phyloP scores from a whole-genome alignment of 306 rosid species.

The Elaeagnus macrophylla region DNA sequence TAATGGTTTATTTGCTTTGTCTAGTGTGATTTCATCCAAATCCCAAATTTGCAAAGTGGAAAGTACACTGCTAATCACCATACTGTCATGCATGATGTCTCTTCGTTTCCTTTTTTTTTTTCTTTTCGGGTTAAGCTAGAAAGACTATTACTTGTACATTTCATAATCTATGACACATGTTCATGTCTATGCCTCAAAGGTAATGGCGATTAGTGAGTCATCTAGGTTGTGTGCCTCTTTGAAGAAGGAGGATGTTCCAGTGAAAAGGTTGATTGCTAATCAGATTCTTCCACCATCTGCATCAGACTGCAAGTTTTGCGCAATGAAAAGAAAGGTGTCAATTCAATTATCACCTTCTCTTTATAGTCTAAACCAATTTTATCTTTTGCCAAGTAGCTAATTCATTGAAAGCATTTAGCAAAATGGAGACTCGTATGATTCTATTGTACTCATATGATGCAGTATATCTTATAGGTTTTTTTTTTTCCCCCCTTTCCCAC shows the following conservation, averaged over 20 bases:
- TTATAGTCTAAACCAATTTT: neutral
- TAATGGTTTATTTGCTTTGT: neutral
- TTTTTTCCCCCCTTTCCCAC: too few relatives aligned
- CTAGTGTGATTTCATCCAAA: neutral
- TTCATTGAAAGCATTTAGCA: too few relatives aligned
- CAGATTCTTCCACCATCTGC: conserved; percentile 86
- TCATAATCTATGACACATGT: conserved; percentile 1
- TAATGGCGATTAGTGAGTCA: conserved; percentile 90
- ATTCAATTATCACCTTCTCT: conserved; percentile 3
- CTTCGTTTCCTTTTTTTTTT: neutral
- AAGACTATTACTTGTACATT: neutral
- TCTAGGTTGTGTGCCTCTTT: conserved; percentile 83
- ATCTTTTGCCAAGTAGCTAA: neutral
- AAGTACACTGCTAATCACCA: neutral
- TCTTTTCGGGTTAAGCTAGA: neutral
- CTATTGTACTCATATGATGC: too few relatives aligned
- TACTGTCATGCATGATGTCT: neutral
- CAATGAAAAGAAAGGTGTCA: conserved; percentile 81
- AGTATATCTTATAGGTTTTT: too few relatives aligned
- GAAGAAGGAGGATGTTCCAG: conserved; percentile 88
- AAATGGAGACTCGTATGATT: too few relatives aligned
- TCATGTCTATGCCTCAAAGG: conserved; percentile 34
- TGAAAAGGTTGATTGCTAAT: conserved; percentile 79
- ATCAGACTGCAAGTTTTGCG: conserved; percentile 98
- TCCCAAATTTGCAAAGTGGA: neutral